phyloP scores from a whole-genome alignment of 1,284 basidiomycete species.

The Melampsora americana region DNA sequence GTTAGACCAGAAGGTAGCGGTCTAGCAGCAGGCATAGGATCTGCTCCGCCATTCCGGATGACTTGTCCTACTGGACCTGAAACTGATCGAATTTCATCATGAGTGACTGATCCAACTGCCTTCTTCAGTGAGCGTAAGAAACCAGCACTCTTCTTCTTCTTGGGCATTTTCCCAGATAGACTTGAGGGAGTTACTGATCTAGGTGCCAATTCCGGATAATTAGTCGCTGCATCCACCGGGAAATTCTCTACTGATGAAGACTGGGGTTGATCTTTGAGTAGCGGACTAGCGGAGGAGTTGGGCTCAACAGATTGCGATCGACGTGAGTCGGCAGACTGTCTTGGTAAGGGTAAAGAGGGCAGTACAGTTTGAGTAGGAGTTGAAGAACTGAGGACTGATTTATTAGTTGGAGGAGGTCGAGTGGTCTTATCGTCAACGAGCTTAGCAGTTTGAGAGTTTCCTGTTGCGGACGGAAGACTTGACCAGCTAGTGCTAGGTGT shows the following conservation, averaged over 20 bases:
- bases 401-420: background rate
- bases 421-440: background rate
- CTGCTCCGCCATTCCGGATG: conserved; percentile 3
- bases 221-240: background rate
- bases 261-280: background rate
- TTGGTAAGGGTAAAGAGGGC: background rate
- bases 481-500: conserved; percentile 12
- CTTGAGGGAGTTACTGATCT: background rate
- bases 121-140: conserved; percentile 3
- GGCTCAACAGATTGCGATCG: background rate
- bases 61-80: background rate
- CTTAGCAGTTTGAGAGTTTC: background rate
- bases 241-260: background rate
- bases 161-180: background rate
- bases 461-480: conserved; percentile 1
- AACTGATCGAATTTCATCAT: background rate
- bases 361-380: too few species aligned
- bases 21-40: background rate
- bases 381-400: too few species aligned
- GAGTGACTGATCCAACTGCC: background rate
- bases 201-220: background rate
- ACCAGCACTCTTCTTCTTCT: background rate
- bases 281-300: background rate
- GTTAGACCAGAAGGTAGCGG: background rate
- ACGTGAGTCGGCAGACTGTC: background rate